Conservation (phyloP, 441 rosid genomes). For the Adansonia rubrostipa region DNA sequence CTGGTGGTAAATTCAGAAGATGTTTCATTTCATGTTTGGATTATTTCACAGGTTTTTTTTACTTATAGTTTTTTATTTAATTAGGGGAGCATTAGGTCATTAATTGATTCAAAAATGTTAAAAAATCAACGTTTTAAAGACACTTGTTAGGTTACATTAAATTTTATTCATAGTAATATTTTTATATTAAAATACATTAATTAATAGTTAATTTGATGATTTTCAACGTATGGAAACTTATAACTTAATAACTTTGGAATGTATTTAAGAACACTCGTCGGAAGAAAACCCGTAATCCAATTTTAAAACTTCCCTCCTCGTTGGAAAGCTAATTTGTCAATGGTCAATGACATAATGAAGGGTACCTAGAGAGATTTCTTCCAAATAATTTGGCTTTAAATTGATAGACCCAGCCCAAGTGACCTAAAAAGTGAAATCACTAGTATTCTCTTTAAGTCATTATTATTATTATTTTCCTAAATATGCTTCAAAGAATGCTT, state of each 20-base stretch:
- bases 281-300: not conserved
- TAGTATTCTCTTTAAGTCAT: constrained; percentile 33
- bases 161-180: too few relatives aligned
- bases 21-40: constrained; percentile 27
- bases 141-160: not conserved
- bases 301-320: constrained; percentile 32
- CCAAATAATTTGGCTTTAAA: constrained; percentile 49
- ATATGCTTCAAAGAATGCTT: constrained; percentile 26
- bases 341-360: constrained; percentile 47
- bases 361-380: constrained; percentile 36
- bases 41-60: not conserved
- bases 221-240: too few relatives aligned
- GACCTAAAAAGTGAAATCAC: constrained; percentile 22
- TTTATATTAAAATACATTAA: too few relatives aligned
- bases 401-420: constrained; percentile 12
- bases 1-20: constrained; percentile 17
- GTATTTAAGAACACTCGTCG: too few relatives aligned
- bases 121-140: too few relatives aligned
- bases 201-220: too few relatives aligned
- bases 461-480: not conserved
- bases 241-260: too few relatives aligned
- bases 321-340: constrained; percentile 42
- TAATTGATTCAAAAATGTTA: too few relatives aligned
- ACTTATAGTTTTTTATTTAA: not conserved
- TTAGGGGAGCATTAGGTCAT: constrained; percentile 27